Base-by-base conservation (phyloP, 2,329 filamentous ascomycete genomes). In the Coccinonectria pachysandricola region DNA sequence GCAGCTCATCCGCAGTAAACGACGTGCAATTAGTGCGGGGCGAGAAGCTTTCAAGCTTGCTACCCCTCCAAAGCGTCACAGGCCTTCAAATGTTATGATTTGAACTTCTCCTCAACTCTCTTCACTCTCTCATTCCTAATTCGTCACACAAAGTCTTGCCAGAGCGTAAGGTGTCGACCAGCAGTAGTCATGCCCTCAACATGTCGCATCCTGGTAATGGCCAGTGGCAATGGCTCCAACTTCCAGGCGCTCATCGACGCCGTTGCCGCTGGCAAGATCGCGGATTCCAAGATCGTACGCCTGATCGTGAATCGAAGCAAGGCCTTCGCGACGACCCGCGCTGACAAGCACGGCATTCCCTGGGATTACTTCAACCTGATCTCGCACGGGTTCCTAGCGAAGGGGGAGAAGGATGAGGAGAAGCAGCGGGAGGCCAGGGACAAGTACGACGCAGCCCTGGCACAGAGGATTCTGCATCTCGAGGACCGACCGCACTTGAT, bases 321-420 rank as follows among this genome's bases (percentile, higher is more conserved):
- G 11, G 66, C 65, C 4, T 62, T 54, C 31, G 64, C 65, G 2
- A 57, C 37, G 6, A 39, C 43, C 19, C 51, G 60, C 19, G 60
- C 58, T 6, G 53, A 58, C 14, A 60, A 53, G 69, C 18, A 6
- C 27, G 34, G 35, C 18, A 39, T 93, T 34, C 76, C 81, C 1
- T 82, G 73, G 29, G 70, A 72, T 28, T 88, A 88, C 60, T 85
- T 88, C 65, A 88, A 88, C 54, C 70, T 91, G 20, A 65, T 87
- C 30, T 68, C 71, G 18, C 78, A 84, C 57, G 85, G 84, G 32
- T 71, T 68, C 48, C 49, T 61, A 27, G 38, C 40, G n/a, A 60
- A 61, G 31, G 64, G 66, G 16, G 82, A 82, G 47, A 68, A 65
- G 36, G 70, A 85, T 42, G 57, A 69, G 11, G 40, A 46, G 12